A percentile compares a stretch with the other conserved stretches of the same genome.
phyloP scores from a whole-genome alignment of 148 eudicot species.

The Rhododendron henanense region DNA sequence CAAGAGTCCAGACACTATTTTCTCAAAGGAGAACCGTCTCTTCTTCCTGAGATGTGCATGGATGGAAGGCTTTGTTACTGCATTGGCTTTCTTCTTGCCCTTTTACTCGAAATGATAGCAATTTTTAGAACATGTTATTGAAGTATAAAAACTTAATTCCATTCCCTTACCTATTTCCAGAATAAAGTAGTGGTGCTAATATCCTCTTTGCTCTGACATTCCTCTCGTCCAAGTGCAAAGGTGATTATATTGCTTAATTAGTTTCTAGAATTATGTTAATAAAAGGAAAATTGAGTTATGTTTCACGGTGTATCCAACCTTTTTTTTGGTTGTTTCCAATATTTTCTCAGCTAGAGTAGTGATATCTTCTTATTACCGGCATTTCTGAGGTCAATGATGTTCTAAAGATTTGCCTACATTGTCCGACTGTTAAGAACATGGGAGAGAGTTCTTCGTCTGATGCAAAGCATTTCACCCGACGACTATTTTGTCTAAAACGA shows the following conservation, averaged over 20 bases:
- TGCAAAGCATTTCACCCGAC: too few relatives aligned
- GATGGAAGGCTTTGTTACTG: neutral
- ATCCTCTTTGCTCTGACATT: neutral
- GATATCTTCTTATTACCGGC: constrained; percentile 24
- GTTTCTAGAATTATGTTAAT: neutral
- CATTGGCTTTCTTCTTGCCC: neutral
- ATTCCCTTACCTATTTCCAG: neutral
- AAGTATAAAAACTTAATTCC: neutral
- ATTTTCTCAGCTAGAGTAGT: neutral
- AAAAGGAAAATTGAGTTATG: neutral
- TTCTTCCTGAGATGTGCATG: neutral
- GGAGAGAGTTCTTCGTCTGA: too few relatives aligned
- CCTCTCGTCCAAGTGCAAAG: neutral
- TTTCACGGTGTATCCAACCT: neutral
- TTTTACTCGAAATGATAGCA: neutral
- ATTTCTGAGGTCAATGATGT: constrained; percentile 14
- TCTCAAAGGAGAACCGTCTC: too few relatives aligned
- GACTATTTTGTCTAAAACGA: too few relatives aligned
- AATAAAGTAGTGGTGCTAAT: neutral
- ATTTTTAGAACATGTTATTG: neutral
- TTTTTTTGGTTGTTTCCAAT: neutral
- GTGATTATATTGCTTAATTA: neutral
- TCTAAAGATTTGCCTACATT: constrained; percentile 24
- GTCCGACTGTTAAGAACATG: constrained; percentile 8
- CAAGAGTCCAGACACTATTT: too few relatives aligned